Evolutionary conservation across 805 yeast species (phyloP), one percentile per base, ranked within the genome.

Genomic region (Naumovozyma baii): DNA sequence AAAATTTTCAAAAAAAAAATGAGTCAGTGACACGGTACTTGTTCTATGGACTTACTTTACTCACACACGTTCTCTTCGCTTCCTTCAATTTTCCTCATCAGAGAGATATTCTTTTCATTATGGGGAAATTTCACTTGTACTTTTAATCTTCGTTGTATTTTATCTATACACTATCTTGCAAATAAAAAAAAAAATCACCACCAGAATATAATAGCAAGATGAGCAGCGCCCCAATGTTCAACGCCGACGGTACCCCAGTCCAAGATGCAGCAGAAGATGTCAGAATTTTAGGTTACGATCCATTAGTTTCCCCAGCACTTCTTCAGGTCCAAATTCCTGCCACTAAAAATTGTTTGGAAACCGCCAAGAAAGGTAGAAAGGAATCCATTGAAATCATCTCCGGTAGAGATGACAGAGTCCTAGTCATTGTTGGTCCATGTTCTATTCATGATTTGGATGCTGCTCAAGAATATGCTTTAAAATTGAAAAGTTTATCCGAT

Each of bases 391-490:
- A 76, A 18, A 84, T 88, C 47, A 73, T 90, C 50, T 69, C 70
- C 45, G 83, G 82, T 37, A 68, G 72, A 50, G 88, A 83, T 57
- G 97, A 92, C 71, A 76, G 94, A 62, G 70, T 84, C 34, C 66
- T 90, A 28, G 83, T 90, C 17, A 78, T 90, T 47, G 94, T 90
- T 40, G 98, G 98, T 15, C 98, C 98, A 46, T 90, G 98, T 63
- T 92, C 97, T 15, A 80, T 90, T 52, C 98, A 90, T 62, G 96
- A 90, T 64, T 75, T 90, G 43, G 76, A 72, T 32, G 83, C 92
- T 36, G 97, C 97, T 28, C 67, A 83, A 56, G 97, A 86, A 26
- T 90, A 92, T 66, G 94, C 90, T 44, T 63, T 63, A 30, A 73
- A 80, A 48, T 72, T 90, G 51, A 74, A 76, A 61, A 67, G 67